Evolutionary conservation across 345 rosid genomes (phyloP).

Genomic region (Ricinus communis): DNA sequence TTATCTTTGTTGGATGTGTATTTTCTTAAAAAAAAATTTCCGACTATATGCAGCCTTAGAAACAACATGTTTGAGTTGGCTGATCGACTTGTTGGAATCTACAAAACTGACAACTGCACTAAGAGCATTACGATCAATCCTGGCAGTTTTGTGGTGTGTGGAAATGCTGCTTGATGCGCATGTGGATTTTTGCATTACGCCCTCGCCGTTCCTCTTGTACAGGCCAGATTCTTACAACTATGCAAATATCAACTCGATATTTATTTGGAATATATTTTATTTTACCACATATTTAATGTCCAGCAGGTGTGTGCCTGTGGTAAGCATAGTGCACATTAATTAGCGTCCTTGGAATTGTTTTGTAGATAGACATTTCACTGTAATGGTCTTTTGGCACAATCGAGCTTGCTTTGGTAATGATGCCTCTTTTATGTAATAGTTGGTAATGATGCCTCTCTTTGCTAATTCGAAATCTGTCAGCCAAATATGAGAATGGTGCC

Average conservation of each 20-base stretch:
- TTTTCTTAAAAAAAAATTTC: too few species aligned
- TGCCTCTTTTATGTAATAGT: neutral
- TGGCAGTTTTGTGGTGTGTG: constrained; percentile 69
- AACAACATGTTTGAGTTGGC: constrained; percentile 99
- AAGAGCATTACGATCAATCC: constrained; percentile 96
- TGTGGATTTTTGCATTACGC: too few species aligned
- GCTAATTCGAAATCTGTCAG: too few species aligned
- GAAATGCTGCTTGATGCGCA: constrained; percentile 44
- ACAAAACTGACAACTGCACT: constrained; percentile 95
- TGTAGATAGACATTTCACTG: neutral
- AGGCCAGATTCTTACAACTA: neutral
- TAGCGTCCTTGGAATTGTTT: neutral
- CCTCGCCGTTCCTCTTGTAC: neutral
- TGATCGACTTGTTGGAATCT: constrained; percentile 88
- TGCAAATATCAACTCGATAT: constrained; percentile 23
- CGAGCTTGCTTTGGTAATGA: neutral
- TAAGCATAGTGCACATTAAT: neutral
- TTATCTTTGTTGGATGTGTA: neutral
- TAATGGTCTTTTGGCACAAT: too few species aligned
- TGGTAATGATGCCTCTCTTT: too few species aligned
- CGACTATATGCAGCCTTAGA: constrained; percentile 62
- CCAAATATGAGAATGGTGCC: too few species aligned
- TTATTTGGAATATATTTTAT: constrained; percentile 3
- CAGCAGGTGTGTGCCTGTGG: neutral
- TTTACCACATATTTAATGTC: neutral